Evolutionary conservation across 1,284 basidiomycete species (phyloP).

Genomic region (Agaricales sp.): DNA sequence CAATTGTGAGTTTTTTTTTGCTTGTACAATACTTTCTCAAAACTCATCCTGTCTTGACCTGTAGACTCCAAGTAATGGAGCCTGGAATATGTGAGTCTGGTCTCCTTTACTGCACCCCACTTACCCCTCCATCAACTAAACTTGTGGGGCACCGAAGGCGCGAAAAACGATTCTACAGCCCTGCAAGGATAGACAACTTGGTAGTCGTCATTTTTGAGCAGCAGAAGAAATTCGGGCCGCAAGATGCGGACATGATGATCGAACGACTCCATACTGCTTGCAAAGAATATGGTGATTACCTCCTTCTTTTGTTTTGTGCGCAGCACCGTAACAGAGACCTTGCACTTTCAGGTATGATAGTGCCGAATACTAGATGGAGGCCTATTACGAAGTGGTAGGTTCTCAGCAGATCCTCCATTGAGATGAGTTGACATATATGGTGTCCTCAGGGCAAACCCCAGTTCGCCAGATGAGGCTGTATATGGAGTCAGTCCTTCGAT

Average conservation of each 20-base stretch:
- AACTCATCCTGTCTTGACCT: too few relatives aligned
- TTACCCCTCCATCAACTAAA: too few relatives aligned
- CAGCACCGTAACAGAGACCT: not conserved
- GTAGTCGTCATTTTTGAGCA: slow-evolving; percentile 55
- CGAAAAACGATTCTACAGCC: slow-evolving; percentile 44
- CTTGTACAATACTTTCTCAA: too few relatives aligned
- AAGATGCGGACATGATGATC: slow-evolving; percentile 38
- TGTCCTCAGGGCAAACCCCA: too few relatives aligned
- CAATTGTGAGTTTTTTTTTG: slow-evolving; percentile 26
- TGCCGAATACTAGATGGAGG: not conserved
- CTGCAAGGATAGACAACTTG: slow-evolving; percentile 44
- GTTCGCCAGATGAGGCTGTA: too few relatives aligned
- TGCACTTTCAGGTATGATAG: not conserved
- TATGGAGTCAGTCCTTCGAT: too few relatives aligned
- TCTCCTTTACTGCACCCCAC: not conserved
- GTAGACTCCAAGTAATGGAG: slow-evolving; percentile 49
- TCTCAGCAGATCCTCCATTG: too few relatives aligned
- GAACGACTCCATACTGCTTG: slow-evolving; percentile 35
- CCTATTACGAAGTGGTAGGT: not conserved
- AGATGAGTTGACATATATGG: too few relatives aligned
- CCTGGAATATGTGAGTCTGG: slow-evolving; percentile 54
- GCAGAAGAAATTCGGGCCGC: slow-evolving; percentile 35
- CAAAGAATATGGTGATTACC: slow-evolving; percentile 46
- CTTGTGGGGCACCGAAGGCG: slow-evolving; percentile 38
- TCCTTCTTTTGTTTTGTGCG: not conserved